Conservation (phyloP, 2,329 filamentous ascomycete genomes). For the Diplodia scrobiculata region DNA sequence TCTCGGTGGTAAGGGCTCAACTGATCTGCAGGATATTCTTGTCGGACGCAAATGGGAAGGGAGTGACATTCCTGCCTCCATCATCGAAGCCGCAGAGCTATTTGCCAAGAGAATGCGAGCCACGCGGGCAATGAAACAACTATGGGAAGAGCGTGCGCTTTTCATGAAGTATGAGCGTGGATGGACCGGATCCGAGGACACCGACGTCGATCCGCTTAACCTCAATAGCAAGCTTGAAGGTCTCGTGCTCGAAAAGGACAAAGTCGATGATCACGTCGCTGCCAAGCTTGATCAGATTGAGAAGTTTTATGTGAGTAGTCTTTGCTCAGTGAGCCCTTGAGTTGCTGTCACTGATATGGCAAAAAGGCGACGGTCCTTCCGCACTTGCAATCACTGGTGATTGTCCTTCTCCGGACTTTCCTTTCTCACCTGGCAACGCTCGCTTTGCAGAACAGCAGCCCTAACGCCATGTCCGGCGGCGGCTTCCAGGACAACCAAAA, state of each 20-base stretch:
- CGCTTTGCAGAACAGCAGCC: conserved; percentile 58
- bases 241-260: conserved; percentile 41
- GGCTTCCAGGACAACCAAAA: conserved; percentile 48
- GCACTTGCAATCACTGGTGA: conserved; percentile 86
- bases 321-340: not conserved
- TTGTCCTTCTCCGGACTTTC: conserved; percentile 87
- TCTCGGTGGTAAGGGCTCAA: conserved; percentile 83
- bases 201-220: conserved; percentile 50
- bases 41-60: conserved; percentile 89
- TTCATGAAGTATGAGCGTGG: conserved; percentile 92
- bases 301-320: conserved; percentile 73
- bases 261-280: conserved; percentile 52
- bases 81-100: conserved; percentile 88
- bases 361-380: conserved; percentile 71
- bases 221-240: conserved; percentile 31
- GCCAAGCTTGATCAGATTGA: conserved; percentile 68
- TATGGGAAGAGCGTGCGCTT: conserved; percentile 90
- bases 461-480: conserved; percentile 46
- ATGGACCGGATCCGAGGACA: conserved; percentile 64
- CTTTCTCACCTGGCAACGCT: conserved; percentile 85
- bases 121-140: conserved; percentile 84
- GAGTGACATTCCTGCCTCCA: conserved; percentile 90
- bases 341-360: conserved; percentile 27
- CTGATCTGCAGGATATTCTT: conserved; percentile 74
- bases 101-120: conserved; percentile 90